Base-by-base conservation (phyloP, 2,329 filamentous ascomycete species). In the Lojkania enalia region DNA sequence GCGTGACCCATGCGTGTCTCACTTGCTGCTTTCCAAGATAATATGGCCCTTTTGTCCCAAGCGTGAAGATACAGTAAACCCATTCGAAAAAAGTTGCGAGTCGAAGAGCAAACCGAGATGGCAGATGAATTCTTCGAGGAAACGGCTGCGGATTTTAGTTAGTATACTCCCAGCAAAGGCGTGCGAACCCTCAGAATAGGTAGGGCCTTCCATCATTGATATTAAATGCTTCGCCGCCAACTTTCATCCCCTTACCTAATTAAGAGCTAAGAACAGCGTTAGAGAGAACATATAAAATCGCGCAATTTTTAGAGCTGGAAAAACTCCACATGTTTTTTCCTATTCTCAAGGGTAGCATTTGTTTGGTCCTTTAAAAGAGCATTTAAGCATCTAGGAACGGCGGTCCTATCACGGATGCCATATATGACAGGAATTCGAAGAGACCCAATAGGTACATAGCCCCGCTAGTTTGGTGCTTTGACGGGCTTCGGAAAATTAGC, bases 171-270 rank as follows among this genome's bases (percentile, higher is more conserved):
- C 66, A 71, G 23, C 23, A 27, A 7, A 27, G n/a, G n/a, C 23
- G 23, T n/a, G 23, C 23, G 23, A 27, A 27, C 7, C 23, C 23
- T n/a, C 23, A 27, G 54, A 70, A 69, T 13, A 49, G 47, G 6
- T 60, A 41, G 2, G 55, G 66, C 29, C 63, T 44, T 16, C 60
- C 62, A 44, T 71, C 67, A 36, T 66, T 66, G 37, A 71, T 52
- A 45, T 63, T 54, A 55, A 70, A 71, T 14, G 58, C 54, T 55
- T 70, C 52, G 3, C 68, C 67, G 20, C 67, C 67, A 7, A 70
- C 59, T 16, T 33, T 35, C 5, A 12, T n/a, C 5, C 13, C 35
- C 2, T 25, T 11, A 27, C n/a, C n/a, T 7, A n/a, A n/a, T n/a
- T 52, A 16, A 9, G 30, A 42, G 7, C 64, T 35, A 4, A 69